These are phyloP conservation scores for Heracleum sosnowskyi DNA, from an alignment of 129 eudicot species.

Conservation along the genomic window DNA sequence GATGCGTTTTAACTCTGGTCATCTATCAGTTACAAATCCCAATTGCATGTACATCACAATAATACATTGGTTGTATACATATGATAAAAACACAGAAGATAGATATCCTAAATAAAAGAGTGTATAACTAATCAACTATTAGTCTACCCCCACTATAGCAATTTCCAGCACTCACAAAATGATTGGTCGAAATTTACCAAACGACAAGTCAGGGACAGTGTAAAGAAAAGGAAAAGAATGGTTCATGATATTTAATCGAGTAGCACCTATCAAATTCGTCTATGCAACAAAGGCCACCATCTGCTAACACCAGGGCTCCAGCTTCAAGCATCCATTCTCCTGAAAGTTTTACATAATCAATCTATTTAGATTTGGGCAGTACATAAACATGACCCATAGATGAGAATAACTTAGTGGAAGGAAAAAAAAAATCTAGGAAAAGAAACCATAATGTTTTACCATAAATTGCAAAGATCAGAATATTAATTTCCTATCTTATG, in stretches of 20 bases:
- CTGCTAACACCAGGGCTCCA: constrained; percentile 97
- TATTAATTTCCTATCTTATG: neutral
- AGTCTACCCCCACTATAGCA: neutral
- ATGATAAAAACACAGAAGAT: neutral
- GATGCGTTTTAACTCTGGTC: neutral
- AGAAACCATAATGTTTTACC: neutral
- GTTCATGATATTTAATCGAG: neutral
- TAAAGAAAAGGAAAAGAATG: neutral
- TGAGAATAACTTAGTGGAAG: neutral
- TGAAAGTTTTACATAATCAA: constrained; percentile 13
- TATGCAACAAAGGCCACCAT: constrained; percentile 98
- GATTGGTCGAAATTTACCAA: neutral
- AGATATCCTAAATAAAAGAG: neutral
- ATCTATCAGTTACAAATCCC: neutral
- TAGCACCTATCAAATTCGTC: constrained; percentile 87
- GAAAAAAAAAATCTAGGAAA: neutral
- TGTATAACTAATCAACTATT: neutral
- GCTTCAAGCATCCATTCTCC: constrained; percentile 99
- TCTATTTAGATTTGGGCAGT: too few species aligned
- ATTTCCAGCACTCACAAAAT: neutral
- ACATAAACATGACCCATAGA: neutral
- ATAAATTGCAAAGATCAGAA: neutral
- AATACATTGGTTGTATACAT: neutral
- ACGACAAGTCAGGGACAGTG: neutral
- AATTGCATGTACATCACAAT: neutral